These are phyloP conservation scores for Zanthoxylum bungeanum DNA, from an alignment of 345 rosid genomes.

Conservation along the genomic window DNA sequence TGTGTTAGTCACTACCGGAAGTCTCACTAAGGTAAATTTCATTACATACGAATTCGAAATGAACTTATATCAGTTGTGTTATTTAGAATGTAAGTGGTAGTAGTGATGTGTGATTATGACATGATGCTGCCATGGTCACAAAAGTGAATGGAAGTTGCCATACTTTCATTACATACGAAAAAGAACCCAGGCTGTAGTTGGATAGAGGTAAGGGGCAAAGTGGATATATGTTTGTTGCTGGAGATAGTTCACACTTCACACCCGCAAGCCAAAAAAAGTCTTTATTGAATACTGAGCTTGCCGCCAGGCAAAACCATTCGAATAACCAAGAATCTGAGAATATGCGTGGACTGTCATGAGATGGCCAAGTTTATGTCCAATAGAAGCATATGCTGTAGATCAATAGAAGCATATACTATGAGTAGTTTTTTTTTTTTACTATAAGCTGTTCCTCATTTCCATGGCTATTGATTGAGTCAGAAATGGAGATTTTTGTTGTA, in stretches of 20 bases:
- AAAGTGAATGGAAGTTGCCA: background rate
- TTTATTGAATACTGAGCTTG: constrained; percentile 43
- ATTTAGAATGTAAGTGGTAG: background rate
- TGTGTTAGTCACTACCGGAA: constrained; percentile 12
- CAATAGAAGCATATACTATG: too few relatives aligned
- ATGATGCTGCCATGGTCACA: background rate
- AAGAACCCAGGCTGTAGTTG: constrained; percentile 81
- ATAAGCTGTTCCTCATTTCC: background rate
- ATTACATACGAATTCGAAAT: background rate
- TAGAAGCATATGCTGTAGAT: too few relatives aligned
- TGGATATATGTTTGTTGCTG: constrained; percentile 60
- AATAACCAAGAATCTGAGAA: constrained; percentile 62
- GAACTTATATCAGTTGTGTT: too few relatives aligned
- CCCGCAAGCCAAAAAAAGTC: constrained; percentile 45
- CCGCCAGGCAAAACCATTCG: constrained; percentile 51
- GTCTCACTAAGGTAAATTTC: background rate
- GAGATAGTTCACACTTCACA: constrained; percentile 53
- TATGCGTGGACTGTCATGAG: constrained; percentile 74
- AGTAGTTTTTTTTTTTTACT: background rate
- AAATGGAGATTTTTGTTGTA: background rate
- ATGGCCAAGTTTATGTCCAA: constrained; percentile 72
- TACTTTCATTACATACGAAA: too few relatives aligned
- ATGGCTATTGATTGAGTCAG: background rate
- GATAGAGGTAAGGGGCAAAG: constrained; percentile 64
- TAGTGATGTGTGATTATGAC: background rate